Percentiles rank a stretch among this genome's conserved stretches.
phyloP scores from a whole-genome alignment of 163 green algal species.

The Scenedesmus sp. region DNA sequence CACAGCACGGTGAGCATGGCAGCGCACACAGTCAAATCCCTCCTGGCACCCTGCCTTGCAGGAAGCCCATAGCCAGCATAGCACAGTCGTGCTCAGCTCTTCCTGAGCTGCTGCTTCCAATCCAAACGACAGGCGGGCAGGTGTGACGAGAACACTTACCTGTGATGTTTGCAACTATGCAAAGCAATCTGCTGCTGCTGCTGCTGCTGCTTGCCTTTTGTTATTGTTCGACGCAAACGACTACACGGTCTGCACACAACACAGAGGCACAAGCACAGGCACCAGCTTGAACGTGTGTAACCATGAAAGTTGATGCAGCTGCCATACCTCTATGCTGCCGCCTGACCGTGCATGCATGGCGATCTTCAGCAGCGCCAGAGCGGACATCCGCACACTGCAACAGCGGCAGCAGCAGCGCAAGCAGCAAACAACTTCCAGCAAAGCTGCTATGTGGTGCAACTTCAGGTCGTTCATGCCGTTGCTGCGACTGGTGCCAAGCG shows the following conservation, averaged over 20 bases:
- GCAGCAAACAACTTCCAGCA: neutral
- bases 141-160: no score
- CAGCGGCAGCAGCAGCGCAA: neutral
- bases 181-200: neutral
- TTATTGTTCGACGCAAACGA: no score
- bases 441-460: neutral
- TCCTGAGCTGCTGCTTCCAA: neutral
- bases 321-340: slow-evolving; percentile 90
- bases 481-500: neutral
- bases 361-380: slow-evolving; percentile 96
- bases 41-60: neutral
- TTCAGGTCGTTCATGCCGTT: neutral
- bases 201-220: neutral
- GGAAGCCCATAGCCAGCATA: no score
- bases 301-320: neutral
- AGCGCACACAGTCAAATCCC: no score
- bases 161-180: no score
- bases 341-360: slow-evolving; percentile 93
- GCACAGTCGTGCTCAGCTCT: neutral
- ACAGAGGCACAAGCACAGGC: no score
- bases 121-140: no score
- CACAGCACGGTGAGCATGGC: neutral
- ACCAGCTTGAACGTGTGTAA: no score
- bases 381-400: slow-evolving; percentile 88
- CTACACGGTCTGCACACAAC: no score